Base-by-base conservation (phyloP, 2,329 filamentous ascomycete genomes). In the Nemania sp. region DNA sequence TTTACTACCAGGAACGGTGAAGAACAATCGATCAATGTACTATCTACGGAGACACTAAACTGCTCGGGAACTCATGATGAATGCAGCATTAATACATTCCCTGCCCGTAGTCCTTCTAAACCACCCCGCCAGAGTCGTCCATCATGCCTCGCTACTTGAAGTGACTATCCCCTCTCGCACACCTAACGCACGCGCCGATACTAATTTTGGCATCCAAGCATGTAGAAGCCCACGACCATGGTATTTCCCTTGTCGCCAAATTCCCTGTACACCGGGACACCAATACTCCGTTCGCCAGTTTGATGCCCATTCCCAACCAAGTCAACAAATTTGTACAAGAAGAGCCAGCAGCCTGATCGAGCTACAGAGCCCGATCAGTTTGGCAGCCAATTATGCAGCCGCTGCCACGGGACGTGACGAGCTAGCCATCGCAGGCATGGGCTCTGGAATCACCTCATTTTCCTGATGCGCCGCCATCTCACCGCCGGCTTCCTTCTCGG, bases 401-500 rank as follows among this genome's bases (percentile, higher is more conserved):
- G 66, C 68, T 22, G 67, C 66, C 20, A 70, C 66, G 26, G 61
- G 57, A 31, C 58, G 61, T 15, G 68, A 69, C 20, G 68, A 64
- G n/a, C 61, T 65, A 12, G 67, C 65, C 15, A 73, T 67, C 5
- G 70, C 68, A 4, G 64, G 67, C 48, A 70, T 65, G 12, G 71
- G 70, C 44, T 72, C 65, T 40, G 64, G 59, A 36, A 61, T 65
- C 9, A 66, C 59, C 61, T 77, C 73, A 6, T 74, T 71, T 62
- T 77, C 73, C 55, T 81, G 74, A 42, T 81, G 74, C 54, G 75
- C 71, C 11, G 78, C 81, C 50, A 84, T 83, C 69, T 86, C 82
- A 44, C 83, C 83, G 54, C 83, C 83, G 39, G 83, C 83, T 69
- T 86, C 83, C 31, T 80, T 78, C 77, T 97, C 94, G 0, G 94